Base-by-base conservation (phyloP, 441 rosid species). In the Adansonia gregorii region DNA sequence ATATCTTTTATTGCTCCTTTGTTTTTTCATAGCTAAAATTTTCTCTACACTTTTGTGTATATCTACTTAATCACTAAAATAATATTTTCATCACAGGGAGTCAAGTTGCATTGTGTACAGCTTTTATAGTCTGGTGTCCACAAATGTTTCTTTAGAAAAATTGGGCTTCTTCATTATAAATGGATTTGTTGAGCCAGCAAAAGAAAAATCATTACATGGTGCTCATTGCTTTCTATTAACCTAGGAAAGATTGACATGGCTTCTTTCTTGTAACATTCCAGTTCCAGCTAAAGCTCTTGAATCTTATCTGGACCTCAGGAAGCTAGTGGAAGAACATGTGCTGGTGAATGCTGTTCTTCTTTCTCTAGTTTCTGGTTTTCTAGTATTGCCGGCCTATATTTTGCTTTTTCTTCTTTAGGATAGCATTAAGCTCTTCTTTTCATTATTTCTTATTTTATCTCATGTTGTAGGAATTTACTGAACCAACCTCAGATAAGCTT, bases 401-500 rank as follows among this genome's bases (percentile, higher is more conserved):
- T 72, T 7, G 2, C 2, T n/a, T 71, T 49, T 59, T 12, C 46
- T 45, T 20, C 68, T n/a, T 45, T 78, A 39, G 70, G 19, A 39
- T 22, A 4, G 41, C 17, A 24, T 60, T 49, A 6, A 70, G 4
- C 24, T 3, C 19, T 31, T 15, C 9, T 17, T 54, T 72, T 17
- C 5, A 9, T 54, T 35, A 17, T 55, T 71, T 72, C 31, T 54
- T 10, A 17, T 65, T 49, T 81, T 79, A 4, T 58, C 67, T 10
- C 19, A 27, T 78, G 14, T 65, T 76, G 11, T 65, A 95, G 99
- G 95, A 91, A 70, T 94, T 84, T 82, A 89, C 98, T 46, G 99
- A 95, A 81, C 99, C 99, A 69, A 88, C 93, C 73, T 92, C 98
- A 24, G 98, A 94, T 48, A 91, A 94, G 87, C 99, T 95, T 86